Conservation (phyloP, 2,329 filamentous ascomycete species). For the Anisogramma anomala region DNA sequence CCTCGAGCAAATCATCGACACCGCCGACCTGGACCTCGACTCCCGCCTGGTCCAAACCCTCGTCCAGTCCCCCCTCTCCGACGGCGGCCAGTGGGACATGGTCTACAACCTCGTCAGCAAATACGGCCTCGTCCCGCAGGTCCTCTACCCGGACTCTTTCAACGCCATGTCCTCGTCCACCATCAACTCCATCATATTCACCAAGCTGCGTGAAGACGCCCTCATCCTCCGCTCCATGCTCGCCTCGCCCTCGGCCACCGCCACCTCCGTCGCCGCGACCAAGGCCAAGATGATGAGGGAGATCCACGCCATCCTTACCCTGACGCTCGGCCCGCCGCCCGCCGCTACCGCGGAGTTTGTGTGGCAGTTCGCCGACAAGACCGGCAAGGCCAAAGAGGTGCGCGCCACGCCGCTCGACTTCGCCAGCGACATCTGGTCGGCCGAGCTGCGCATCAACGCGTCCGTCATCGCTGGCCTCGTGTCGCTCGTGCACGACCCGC, state of each 20-base stretch:
- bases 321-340: slow-evolving; percentile 72
- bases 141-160: slow-evolving; percentile 70
- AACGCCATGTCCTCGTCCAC: slow-evolving; percentile 60
- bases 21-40: slow-evolving; percentile 57
- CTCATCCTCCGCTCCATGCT: slow-evolving; percentile 55
- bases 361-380: slow-evolving; percentile 68
- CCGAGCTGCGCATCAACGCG: slow-evolving; percentile 45
- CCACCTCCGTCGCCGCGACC: slow-evolving; percentile 31
- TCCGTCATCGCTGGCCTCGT: slow-evolving; percentile 58
- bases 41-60: slow-evolving; percentile 61
- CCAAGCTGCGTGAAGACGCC: slow-evolving; percentile 77
- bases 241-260: slow-evolving; percentile 24
- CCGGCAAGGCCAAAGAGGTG: slow-evolving; percentile 51
- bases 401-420: slow-evolving; percentile 59
- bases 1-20: slow-evolving; percentile 72
- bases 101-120: slow-evolving; percentile 74
- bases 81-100: slow-evolving; percentile 91
- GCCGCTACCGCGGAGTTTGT: slow-evolving; percentile 55
- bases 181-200: slow-evolving; percentile 66
- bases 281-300: slow-evolving; percentile 71
- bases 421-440: slow-evolving; percentile 53
- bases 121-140: slow-evolving; percentile 78
- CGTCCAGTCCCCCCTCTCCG: slow-evolving; percentile 55
- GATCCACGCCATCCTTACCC: slow-evolving; percentile 68
- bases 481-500: slow-evolving; percentile 75